Conservation (phyloP, 352 stramenopile species). For the Globisporangium rhizosaccharum region DNA sequence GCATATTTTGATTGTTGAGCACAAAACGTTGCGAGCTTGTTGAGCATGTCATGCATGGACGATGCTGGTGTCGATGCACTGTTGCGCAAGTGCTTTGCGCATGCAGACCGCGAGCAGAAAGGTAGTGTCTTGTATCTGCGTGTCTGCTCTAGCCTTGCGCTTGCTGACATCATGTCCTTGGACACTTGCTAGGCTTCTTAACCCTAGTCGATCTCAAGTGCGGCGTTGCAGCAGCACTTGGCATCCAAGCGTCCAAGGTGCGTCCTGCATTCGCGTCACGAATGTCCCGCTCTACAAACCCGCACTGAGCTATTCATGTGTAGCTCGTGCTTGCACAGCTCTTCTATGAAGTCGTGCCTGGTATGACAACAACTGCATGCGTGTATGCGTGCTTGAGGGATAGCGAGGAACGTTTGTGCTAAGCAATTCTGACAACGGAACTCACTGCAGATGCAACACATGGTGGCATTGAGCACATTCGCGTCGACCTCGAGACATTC, state of each 20-base stretch:
- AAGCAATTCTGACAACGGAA: background rate
- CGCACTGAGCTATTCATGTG: background rate
- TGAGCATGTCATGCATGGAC: background rate
- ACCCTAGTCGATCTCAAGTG: slow-evolving; percentile 54
- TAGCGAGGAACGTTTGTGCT: no score
- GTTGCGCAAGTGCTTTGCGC: slow-evolving; percentile 39
- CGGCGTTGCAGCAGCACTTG: slow-evolving; percentile 50
- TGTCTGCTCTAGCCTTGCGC: background rate
- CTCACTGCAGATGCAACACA: background rate
- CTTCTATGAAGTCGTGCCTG: slow-evolving; percentile 22
- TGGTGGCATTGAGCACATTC: slow-evolving; percentile 13
- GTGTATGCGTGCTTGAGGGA: no score
- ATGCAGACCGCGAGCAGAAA: slow-evolving; percentile 27
- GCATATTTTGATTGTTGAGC: no score
- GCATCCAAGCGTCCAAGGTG: slow-evolving; percentile 61
- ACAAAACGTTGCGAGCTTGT: background rate
- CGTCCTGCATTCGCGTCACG: background rate
- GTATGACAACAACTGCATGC: slow-evolving; percentile 1
- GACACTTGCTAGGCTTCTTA: slow-evolving; percentile 28
- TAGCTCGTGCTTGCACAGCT: slow-evolving; percentile 62
- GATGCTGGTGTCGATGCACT: background rate
- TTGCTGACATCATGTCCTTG: background rate
- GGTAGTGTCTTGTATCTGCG: slow-evolving; percentile 9
- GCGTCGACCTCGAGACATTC: slow-evolving; percentile 24
- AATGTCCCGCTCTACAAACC: no score